Conservation (phyloP, 2,329 filamentous ascomycete species). For the Tolypocladium album region DNA sequence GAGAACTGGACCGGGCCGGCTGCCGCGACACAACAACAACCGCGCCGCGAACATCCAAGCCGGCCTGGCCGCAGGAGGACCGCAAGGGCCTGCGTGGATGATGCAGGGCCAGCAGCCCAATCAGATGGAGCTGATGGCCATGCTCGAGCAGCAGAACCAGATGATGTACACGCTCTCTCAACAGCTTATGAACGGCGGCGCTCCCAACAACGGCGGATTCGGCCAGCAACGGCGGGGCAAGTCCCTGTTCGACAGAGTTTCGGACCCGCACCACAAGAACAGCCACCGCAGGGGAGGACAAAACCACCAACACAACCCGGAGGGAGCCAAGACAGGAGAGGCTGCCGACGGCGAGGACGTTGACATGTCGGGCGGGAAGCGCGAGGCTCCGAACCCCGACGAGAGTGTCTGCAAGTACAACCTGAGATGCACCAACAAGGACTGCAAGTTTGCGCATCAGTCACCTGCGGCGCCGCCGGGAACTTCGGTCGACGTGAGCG, state of each 20-base stretch:
- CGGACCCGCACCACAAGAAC: slow-evolving; percentile 36
- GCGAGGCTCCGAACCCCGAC: slow-evolving; percentile 44
- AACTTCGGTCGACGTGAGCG: slow-evolving; percentile 64
- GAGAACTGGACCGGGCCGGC: slow-evolving; percentile 41
- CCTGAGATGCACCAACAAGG: slow-evolving; percentile 73
- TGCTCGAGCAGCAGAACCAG: slow-evolving; percentile 78
- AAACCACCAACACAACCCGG: slow-evolving; percentile 25
- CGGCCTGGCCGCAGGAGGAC: slow-evolving; percentile 29
- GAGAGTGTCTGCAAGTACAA: slow-evolving; percentile 83
- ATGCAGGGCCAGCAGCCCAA: slow-evolving; percentile 34
- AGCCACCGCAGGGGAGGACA: slow-evolving; percentile 37
- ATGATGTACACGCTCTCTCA: slow-evolving; percentile 72
- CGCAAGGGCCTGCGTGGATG: slow-evolving; percentile 32
- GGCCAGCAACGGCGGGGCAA: slow-evolving; percentile 32
- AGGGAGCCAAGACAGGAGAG: slow-evolving; percentile 21
- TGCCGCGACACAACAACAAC: slow-evolving; percentile 25
- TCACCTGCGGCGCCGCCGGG: slow-evolving; percentile 79
- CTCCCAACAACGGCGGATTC: slow-evolving; percentile 28
- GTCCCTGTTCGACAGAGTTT: slow-evolving; percentile 68
- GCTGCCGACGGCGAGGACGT: slow-evolving; percentile 44
- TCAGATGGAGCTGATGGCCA: slow-evolving; percentile 54
- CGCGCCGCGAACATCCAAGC: slow-evolving; percentile 38
- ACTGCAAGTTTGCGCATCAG: slow-evolving; percentile 90
- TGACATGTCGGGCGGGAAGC: slow-evolving; percentile 46
- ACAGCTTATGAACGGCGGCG: slow-evolving; percentile 47